Conservation (phyloP, 306 rosid species). For the Mimosa bimucronata region DNA sequence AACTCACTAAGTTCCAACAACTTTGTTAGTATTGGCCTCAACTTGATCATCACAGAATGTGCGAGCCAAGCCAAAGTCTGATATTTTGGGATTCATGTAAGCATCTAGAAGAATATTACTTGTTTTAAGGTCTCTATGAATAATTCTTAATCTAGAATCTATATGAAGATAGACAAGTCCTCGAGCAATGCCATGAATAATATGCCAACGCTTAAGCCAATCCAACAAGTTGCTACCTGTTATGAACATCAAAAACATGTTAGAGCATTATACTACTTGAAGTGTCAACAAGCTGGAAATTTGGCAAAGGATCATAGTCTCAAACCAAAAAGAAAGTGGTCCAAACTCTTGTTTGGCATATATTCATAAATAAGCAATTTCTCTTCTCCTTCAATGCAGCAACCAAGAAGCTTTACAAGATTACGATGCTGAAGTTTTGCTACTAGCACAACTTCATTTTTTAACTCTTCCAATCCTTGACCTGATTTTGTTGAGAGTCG, state of each 20-base stretch:
- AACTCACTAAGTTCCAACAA: slow-evolving; percentile 60
- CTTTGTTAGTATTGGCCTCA: slow-evolving; percentile 52
- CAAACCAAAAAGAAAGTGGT: slow-evolving; percentile 42
- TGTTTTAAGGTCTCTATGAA: slow-evolving; percentile 58
- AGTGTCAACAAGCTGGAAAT: background rate
- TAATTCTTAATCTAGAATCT: slow-evolving; percentile 56
- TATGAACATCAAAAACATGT: slow-evolving; percentile 31
- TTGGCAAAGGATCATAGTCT: background rate
- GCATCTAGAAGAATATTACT: too few relatives aligned
- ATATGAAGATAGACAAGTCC: slow-evolving; percentile 56
- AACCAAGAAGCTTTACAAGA: slow-evolving; percentile 62
- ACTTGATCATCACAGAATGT: slow-evolving; percentile 50
- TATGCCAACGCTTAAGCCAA: slow-evolving; percentile 46
- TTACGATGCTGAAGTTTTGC: slow-evolving; percentile 51
- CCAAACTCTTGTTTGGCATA: slow-evolving; percentile 53
- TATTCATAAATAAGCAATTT: slow-evolving; percentile 53
- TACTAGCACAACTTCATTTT: slow-evolving; percentile 43
- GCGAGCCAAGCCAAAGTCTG: slow-evolving; percentile 61
- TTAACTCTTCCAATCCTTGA: slow-evolving; percentile 54
- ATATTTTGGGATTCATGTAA: slow-evolving; percentile 55
- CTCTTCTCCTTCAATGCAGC: slow-evolving; percentile 47
- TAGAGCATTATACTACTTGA: slow-evolving; percentile 13
- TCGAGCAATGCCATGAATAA: slow-evolving; percentile 51
- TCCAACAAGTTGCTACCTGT: slow-evolving; percentile 30
- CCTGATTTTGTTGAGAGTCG: slow-evolving; percentile 48